Evolutionary conservation across 1,284 basidiomycete genomes (phyloP).

Genomic region (Gymnopus androsaceus): DNA sequence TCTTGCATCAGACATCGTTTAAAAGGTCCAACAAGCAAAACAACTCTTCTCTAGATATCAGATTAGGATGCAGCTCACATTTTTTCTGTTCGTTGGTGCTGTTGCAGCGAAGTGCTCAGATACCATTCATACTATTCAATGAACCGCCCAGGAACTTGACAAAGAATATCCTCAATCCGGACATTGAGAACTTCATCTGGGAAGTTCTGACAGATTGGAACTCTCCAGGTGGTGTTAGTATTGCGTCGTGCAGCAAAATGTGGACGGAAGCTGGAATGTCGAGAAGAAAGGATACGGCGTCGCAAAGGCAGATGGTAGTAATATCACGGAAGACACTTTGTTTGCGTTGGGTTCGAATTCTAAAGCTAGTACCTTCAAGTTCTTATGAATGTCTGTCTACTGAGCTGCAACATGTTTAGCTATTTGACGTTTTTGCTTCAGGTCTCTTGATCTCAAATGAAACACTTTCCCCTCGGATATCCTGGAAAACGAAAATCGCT

Average conservation of each 20-base stretch:
- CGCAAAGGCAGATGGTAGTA: slow-evolving; percentile 15
- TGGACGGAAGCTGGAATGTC: slow-evolving; percentile 16
- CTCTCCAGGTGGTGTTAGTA: slow-evolving; percentile 23
- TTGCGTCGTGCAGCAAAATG: slow-evolving; percentile 23
- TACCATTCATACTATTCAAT: too few species aligned
- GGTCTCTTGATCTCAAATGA: slow-evolving; percentile 30
- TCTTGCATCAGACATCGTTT: too few species aligned
- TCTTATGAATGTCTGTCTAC: background rate
- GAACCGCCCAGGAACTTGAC: too few species aligned
- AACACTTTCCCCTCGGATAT: slow-evolving; percentile 24
- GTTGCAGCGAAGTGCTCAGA: too few species aligned
- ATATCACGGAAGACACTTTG: slow-evolving; percentile 14
- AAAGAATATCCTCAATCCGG: slow-evolving; percentile 16
- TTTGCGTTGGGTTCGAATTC: slow-evolving; percentile 19
- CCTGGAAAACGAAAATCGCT: slow-evolving; percentile 27
- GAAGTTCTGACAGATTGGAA: slow-evolving; percentile 22
- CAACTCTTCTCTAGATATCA: too few species aligned
- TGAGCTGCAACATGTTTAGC: slow-evolving; percentile 19
- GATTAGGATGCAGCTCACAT: too few species aligned
- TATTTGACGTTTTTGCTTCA: slow-evolving; percentile 26
- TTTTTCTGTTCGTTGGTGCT: too few species aligned
- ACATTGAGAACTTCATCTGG: slow-evolving; percentile 22
- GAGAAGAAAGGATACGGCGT: slow-evolving; percentile 17
- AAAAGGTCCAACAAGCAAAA: too few species aligned
- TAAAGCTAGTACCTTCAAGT: slow-evolving; percentile 1